phyloP scores from a whole-genome alignment of 1,284 basidiomycete species.

The Apiotrichum brassicae region DNA sequence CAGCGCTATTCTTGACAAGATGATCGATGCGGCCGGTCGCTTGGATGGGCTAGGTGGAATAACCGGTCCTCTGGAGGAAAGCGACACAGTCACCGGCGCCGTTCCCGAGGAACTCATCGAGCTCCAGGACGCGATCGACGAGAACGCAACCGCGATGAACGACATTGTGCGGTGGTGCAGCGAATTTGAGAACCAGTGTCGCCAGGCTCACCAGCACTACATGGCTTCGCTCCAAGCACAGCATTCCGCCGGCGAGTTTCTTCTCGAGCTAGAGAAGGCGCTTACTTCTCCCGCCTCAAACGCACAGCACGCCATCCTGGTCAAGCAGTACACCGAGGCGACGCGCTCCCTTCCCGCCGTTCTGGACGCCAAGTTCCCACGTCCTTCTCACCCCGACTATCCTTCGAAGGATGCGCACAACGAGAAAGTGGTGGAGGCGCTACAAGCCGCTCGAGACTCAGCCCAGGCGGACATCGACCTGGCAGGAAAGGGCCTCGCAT shows the following conservation, averaged over 20 bases:
- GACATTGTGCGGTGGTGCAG: conserved; percentile 25
- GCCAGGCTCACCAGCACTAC: conserved; percentile 25
- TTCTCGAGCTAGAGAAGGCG: conserved; percentile 15
- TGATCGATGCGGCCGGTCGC: conserved; percentile 40
- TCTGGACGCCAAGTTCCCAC: conserved; percentile 21
- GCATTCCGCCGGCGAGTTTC: conserved; percentile 9
- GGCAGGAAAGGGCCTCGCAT: conserved; percentile 18
- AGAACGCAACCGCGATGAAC: conserved; percentile 18
- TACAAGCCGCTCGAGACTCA: conserved; percentile 7
- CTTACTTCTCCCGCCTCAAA: conserved; percentile 22
- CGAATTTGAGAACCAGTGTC: conserved; percentile 29
- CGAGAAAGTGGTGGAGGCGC: conserved; percentile 5
- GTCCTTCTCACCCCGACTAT: conserved; percentile 26
- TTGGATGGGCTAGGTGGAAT: conserved; percentile 31
- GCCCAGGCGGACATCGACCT: conserved; percentile 14
- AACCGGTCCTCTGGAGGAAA: conserved; percentile 19
- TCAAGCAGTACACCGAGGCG: conserved; percentile 5
- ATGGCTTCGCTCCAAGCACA: conserved; percentile 14
- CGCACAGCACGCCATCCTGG: conserved; percentile 17
- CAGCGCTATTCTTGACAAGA: conserved; percentile 34
- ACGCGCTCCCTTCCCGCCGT: conserved; percentile 15
- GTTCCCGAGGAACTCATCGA: conserved; percentile 39
- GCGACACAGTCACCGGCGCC: conserved; percentile 16
- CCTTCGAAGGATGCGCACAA: conserved; percentile 26
- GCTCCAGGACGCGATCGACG: conserved; percentile 39